Evolutionary conservation across 2,329 filamentous ascomycete genomes (phyloP), one percentile per base, ranked within the genome.

Genomic region (Fusarium domesticum): DNA sequence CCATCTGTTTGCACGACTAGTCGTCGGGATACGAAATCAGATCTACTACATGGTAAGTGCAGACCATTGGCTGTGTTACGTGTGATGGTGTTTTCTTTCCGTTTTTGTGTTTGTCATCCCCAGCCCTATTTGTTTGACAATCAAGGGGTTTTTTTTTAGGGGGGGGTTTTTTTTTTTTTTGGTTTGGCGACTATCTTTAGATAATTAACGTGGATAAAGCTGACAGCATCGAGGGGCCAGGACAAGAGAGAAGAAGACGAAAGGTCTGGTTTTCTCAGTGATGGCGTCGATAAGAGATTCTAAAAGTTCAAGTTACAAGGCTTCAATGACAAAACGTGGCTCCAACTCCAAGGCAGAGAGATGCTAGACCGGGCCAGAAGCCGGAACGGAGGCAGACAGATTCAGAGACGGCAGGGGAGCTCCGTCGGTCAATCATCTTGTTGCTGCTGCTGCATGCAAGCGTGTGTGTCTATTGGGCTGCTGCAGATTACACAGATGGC

Each of bases 1-100:
- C 51, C 50, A 50, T 54, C 36, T 55, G 53, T 56, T 57, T 57
- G 48, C 37, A 51, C 50, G 35, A 49, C 50, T 52, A 45, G 42
- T 30, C 46, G 23, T 48, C 41, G 33, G 48, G 35, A 40, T 43
- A 37, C 39, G 47, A 49, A 54, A 48, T 39, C 37, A 56, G 53
- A 58, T 58, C 56, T 37, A 54, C n/a, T n/a, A n/a, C n/a, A n/a
- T n/a, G n/a, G n/a, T n/a, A n/a, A n/a, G n/a, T n/a, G 23, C 23
- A 28, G 14, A 28, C 14, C 7, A 28, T 28, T 28, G 23, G 23
- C 7, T 28, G 23, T 12, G 14, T 11, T 28, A 11, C 4, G 10
- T 28, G 7, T 12, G 7, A 3, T 28, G 23, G 4, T 28, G 14
- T 12, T n/a, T n/a, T n/a, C n/a, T n/a, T n/a, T n/a, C n/a, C n/a